Evolutionary conservation across 2,329 filamentous ascomycete species (phyloP).

Genomic region (Pseudogymnoascus sp.): DNA sequence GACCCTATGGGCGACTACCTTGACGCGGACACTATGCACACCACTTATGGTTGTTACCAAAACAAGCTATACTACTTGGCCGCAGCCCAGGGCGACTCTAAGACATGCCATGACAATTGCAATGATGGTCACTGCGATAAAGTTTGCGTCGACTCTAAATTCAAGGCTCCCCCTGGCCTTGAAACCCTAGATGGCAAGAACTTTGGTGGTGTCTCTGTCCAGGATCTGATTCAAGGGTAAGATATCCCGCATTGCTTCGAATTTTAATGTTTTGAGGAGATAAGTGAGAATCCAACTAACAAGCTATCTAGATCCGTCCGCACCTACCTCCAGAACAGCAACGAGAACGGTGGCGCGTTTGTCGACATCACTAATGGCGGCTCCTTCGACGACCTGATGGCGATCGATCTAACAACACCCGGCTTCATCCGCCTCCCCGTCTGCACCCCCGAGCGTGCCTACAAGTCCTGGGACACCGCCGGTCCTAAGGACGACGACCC

Average conservation of each 20-base stretch:
- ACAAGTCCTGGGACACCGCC: constrained; percentile 27
- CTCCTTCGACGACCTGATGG: constrained; percentile 46
- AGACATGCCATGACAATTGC: too few species aligned
- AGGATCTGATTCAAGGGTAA: constrained; percentile 22
- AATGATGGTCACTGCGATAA: too few species aligned
- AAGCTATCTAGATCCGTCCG: constrained; percentile 20
- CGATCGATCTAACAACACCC: constrained; percentile 29
- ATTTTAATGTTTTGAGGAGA: background rate
- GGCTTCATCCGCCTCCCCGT: constrained; percentile 34
- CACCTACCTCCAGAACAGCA: constrained; percentile 27
- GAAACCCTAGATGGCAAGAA: constrained; percentile 19
- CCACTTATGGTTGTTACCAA: constrained; percentile 1
- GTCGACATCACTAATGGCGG: constrained; percentile 25
- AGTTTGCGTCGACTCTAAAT: constrained; percentile 13
- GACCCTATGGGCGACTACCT: background rate
- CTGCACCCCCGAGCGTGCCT: constrained; percentile 31
- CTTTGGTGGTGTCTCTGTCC: constrained; percentile 25
- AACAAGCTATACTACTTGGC: constrained; percentile 29
- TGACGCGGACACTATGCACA: background rate
- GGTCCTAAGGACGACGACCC: constrained; percentile 13
- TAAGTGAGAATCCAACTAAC: background rate
- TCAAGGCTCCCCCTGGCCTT: constrained; percentile 27
- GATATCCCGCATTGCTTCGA: background rate
- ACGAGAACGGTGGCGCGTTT: constrained; percentile 25
- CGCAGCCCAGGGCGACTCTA: constrained; percentile 21